A percentile compares a stretch with the other conserved stretches of the same genome.
phyloP scores from a whole-genome alignment of 2,329 filamentous ascomycete genomes.

The Aspergillus udagawae region DNA sequence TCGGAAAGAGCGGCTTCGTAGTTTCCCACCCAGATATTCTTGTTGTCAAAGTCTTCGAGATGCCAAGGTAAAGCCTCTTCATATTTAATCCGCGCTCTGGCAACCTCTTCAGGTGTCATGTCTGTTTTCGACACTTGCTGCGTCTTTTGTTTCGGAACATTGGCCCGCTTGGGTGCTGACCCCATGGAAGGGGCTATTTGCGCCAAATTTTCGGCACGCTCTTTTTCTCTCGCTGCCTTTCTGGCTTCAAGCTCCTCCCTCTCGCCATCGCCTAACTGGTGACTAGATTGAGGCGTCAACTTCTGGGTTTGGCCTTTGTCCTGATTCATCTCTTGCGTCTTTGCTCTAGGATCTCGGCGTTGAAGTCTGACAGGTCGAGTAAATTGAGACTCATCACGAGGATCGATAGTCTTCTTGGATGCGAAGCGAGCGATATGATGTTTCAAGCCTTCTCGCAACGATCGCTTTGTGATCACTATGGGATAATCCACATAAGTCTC shows the following conservation, averaged over 20 bases:
- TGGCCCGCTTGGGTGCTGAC: slow-evolving; percentile 64
- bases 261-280: slow-evolving; percentile 63
- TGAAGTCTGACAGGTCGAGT: slow-evolving; percentile 84
- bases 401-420: slow-evolving; percentile 58
- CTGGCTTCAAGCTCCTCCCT: slow-evolving; percentile 55
- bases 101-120: slow-evolving; percentile 67
- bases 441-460: slow-evolving; percentile 72
- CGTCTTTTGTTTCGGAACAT: slow-evolving; percentile 69
- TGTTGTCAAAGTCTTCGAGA: slow-evolving; percentile 91
- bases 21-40: slow-evolving; percentile 87
- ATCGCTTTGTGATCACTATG: slow-evolving; percentile 77
- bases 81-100: slow-evolving; percentile 65
- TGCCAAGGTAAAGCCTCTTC: slow-evolving; percentile 97
- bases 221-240: slow-evolving; percentile 75
- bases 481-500: slow-evolving; percentile 55
- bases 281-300: slow-evolving; percentile 29
- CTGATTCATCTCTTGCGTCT: slow-evolving; percentile 53
- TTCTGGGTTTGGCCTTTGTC: slow-evolving; percentile 36
- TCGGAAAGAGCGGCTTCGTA: slow-evolving; percentile 88
- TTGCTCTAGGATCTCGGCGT: slow-evolving; percentile 74
- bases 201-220: slow-evolving; percentile 80
- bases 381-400: slow-evolving; percentile 76
- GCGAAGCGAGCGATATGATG: slow-evolving; percentile 85
- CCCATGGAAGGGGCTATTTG: slow-evolving; percentile 84
- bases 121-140: slow-evolving; percentile 83